phyloP scores from a whole-genome alignment of 179 eudicot genomes.

The Sideroxylon spinosum region DNA sequence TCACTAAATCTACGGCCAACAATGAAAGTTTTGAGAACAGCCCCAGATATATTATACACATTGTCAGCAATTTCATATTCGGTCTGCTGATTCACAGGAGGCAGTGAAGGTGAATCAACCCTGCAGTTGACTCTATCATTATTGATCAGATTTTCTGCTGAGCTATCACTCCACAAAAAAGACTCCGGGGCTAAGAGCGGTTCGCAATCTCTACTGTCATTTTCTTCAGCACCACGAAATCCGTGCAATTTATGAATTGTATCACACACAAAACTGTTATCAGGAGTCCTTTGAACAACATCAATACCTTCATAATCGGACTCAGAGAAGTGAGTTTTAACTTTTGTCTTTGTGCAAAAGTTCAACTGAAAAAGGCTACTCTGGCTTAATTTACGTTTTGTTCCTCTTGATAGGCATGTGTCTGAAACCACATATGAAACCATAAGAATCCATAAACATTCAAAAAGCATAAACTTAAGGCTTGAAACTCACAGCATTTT shows the following conservation, averaged over 20 bases:
- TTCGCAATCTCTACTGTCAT: conserved; percentile 17
- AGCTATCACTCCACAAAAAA: conserved; percentile 17
- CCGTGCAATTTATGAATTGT: conserved; percentile 14
- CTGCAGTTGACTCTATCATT: conserved; percentile 19
- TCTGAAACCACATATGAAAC: conserved; percentile 41
- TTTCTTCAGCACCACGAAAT: conserved; percentile 22
- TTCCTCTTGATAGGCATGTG: conserved; percentile 66
- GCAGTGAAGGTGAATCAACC: conserved; percentile 15
- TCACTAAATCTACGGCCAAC: conserved; percentile 76
- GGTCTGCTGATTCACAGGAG: conserved; percentile 26
- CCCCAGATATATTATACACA: conserved; percentile 29
- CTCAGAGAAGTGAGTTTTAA: conserved; percentile 17
- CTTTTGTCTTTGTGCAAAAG: conserved; percentile 38
- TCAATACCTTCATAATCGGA: conserved; percentile 19
- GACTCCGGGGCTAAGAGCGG: conserved; percentile 23
- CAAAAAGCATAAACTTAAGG: conserved; percentile 8
- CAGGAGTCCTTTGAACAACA: conserved; percentile 22
- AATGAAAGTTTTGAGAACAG: conserved; percentile 59
- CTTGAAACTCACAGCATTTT: neutral
- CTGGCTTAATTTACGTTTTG: conserved; percentile 76
- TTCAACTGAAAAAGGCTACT: conserved; percentile 77
- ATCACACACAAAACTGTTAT: conserved; percentile 17
- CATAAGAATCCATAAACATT: conserved; percentile 14
- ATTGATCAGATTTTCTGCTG: conserved; percentile 20
- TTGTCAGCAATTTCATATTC: conserved; percentile 26